These are phyloP conservation scores for Schizothecium vesticola DNA, from an alignment of 495 filamentous ascomycete genomes.

Conservation along the genomic window DNA sequence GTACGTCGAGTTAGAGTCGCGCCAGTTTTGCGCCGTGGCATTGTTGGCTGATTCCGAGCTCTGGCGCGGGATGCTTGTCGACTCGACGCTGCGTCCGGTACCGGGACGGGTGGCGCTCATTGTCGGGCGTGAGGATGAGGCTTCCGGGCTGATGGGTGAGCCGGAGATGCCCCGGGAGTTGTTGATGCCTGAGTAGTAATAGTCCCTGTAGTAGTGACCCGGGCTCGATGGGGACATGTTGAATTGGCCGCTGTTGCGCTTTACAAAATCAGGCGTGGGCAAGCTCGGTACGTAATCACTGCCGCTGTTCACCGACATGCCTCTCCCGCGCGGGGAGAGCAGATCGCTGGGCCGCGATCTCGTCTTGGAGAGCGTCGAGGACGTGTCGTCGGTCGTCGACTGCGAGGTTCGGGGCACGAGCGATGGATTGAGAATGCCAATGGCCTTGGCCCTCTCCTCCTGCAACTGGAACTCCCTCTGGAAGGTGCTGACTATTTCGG, in stretches of 20 bases:
- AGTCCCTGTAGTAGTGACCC: conserved; percentile 46
- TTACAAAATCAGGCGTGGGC: conserved; percentile 52
- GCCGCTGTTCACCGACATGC: conserved; percentile 56
- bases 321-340: conserved; percentile 40
- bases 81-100: conserved; percentile 49
- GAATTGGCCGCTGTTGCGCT: conserved; percentile 52
- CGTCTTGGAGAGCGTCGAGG: conserved; percentile 33
- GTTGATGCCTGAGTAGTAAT: conserved; percentile 40
- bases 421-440: conserved; percentile 46
- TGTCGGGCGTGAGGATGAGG: conserved; percentile 29
- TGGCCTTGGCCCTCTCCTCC: conserved; percentile 45
- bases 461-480: conserved; percentile 62
- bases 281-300: conserved; percentile 53
- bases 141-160: conserved; percentile 41
- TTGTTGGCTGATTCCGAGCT: conserved; percentile 40
- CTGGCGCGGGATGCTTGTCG: conserved; percentile 35
- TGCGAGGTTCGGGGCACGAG: conserved; percentile 38
- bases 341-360: conserved; percentile 36
- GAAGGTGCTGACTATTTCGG: conserved; percentile 67
- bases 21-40: conserved; percentile 27
- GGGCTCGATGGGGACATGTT: conserved; percentile 50
- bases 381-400: conserved; percentile 42
- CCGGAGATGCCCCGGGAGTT: conserved; percentile 32
- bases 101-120: conserved; percentile 37
- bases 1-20: conserved; percentile 45